These are phyloP conservation scores for Acrodontium crateriforme DNA, from an alignment of 2,329 filamentous ascomycete species.

Conservation along the genomic window DNA sequence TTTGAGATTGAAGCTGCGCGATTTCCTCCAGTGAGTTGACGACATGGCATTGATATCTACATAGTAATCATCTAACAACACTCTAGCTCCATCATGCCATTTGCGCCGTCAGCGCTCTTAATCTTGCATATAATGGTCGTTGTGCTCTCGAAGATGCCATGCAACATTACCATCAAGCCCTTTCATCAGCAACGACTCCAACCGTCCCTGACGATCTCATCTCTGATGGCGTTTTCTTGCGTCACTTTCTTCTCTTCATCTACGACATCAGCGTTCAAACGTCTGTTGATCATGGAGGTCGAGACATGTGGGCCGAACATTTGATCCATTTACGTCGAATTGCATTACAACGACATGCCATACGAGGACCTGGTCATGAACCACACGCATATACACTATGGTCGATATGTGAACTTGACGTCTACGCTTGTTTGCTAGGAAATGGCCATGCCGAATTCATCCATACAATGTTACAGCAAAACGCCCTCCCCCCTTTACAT, in stretches of 20 bases:
- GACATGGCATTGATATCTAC: slow-evolving; percentile 1
- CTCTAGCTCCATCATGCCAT: slow-evolving; percentile 42
- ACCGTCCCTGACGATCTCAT: slow-evolving; percentile 38
- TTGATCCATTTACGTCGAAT: slow-evolving; percentile 39
- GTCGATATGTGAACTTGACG: slow-evolving; percentile 40
- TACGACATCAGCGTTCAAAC: slow-evolving; percentile 36
- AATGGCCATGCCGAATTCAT: slow-evolving; percentile 38
- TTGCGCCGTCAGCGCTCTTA: slow-evolving; percentile 43
- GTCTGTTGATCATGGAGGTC: slow-evolving; percentile 21
- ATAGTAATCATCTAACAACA: slow-evolving; percentile 4
- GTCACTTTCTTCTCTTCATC: slow-evolving; percentile 43
- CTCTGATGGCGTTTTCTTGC: slow-evolving; percentile 42
- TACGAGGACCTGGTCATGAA: slow-evolving; percentile 25
- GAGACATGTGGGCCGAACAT: slow-evolving; percentile 42
- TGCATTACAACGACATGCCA: slow-evolving; percentile 33
- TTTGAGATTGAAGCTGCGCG: slow-evolving; percentile 27
- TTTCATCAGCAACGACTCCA: slow-evolving; percentile 29
- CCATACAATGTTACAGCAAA: slow-evolving; percentile 31
- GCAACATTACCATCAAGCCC: slow-evolving; percentile 41
- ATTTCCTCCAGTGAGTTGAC: slow-evolving; percentile 40
- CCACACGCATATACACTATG: slow-evolving; percentile 39
- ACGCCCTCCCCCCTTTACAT: slow-evolving; percentile 31
- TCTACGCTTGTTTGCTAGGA: slow-evolving; percentile 41
- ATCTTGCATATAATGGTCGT: slow-evolving; percentile 33
- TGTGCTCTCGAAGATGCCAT: slow-evolving; percentile 34